Base-by-base conservation (phyloP, 2,329 filamentous ascomycete genomes). In the Chaetomium globosum region DNA sequence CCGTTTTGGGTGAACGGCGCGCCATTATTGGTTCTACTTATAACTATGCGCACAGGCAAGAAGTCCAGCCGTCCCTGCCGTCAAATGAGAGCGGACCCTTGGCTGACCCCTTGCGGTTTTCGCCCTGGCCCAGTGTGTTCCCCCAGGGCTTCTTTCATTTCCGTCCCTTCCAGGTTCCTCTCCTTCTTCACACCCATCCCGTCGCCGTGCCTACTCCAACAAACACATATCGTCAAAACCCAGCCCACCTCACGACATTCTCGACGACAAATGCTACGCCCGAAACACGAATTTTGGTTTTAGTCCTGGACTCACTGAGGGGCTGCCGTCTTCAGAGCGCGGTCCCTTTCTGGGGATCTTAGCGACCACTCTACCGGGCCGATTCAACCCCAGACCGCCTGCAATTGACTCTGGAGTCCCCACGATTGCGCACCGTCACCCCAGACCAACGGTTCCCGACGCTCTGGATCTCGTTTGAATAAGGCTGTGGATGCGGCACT, bases 371-470 rank as follows among this genome's bases (percentile, higher is more conserved):
- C 55, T 52, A 65, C 68, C 71, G 71, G 71, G 67, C 72, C 72
- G 72, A 73, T 72, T 72, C 63, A 65, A 68, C 71, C 68, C 70
- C 70, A 70, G 69, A 68, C 63, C 56, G 55, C 65, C 26, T 65
- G 64, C 68, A 59, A 70, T 69, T 67, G 67, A 71, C 33, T 67
- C 68, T 68, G 69, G 69, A 73, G 70, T 69, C 72, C 66, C 71
- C 72, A 72, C 72, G 72, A 71, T 68, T 67, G 49, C 68, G 66
- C 67, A 64, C 65, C 64, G 54, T 56, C 65, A 60, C 67, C 66
- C 66, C 67, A 65, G 57, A 53, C 58, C 65, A 56, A 12, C 53
- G 23, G 52, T 46, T 67, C 65, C 67, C 52, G 39, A 48, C 67
- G 51, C 53, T 60, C 55, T 62, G 67, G 67, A 65, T 59, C 55